Base-by-base conservation (phyloP, 306 rosid species). In the Malus domestica region DNA sequence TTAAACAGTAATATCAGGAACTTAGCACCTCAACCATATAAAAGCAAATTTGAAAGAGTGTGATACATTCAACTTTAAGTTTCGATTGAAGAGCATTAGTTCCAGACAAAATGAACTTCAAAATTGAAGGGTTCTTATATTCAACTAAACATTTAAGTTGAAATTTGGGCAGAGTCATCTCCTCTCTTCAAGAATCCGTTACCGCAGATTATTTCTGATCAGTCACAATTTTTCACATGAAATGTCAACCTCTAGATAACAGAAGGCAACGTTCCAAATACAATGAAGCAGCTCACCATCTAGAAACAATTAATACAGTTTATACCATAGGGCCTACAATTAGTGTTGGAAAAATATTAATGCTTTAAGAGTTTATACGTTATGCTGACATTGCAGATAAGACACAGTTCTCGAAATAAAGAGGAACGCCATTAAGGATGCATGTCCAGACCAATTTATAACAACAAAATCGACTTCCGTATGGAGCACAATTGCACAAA, bases 1-100 rank as follows among this genome's bases (percentile, higher is more conserved):
- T 76, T 52, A 73, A 49, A 83, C 62, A 74, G 70, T 45, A 57
- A 45, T 23, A 35, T 70, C 76, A 78, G 71, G 63, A 46, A 60
- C 38, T 29, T 14, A 67, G 27, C 49, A 57, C 67, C 68, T 30
- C 29, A 22, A 45, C 10, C 12, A 76, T 44, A 73, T 45, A 33
- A 75, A 70, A 66, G 32, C 11, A 33, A 32, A 74, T 71, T 22
- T 51, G 77, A 38, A 70, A 68, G 23, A 66, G 75, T 71, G 20
- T 62, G 77, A 38, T 67, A 64, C 44, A 55, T 51, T 33, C 10
- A 44, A 52, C 63, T 32, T 60, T 38, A 73, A 44, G 33, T 35
- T 70, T 25, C 8, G 9, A 30, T 69, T 67, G 22, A 46, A 59
- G 66, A 0, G 33, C 9, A 14, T 23, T 29, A 58, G 75, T 19